Evolutionary conservation across 306 rosid genomes (phyloP), one percentile per base, ranked within the genome.

Genomic region (Begonia fuchsioides): DNA sequence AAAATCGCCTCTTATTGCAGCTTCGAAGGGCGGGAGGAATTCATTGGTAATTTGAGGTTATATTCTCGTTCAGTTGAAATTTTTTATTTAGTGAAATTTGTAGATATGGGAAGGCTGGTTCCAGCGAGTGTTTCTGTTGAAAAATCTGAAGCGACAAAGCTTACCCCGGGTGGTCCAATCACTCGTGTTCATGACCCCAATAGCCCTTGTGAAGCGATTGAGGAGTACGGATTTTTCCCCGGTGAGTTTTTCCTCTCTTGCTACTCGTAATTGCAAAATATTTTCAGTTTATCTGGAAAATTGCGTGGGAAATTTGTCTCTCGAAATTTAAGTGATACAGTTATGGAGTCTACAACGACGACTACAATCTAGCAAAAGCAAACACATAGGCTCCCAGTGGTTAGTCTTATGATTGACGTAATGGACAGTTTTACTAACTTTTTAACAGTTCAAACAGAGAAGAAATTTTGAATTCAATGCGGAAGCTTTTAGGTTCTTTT

Each of bases 141-240:
- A 54, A 82, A 93, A 81, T 63, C 88, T 48, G 53, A 53, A 20
- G 83, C 54, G 1, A 65, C 72, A n/a, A 85, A 80, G 75, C 72
- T 81, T 15, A 69, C 81, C 1, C 86, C 87, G 3, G 96, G 96
- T 14, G 87, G 86, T 49, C 79, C 87, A 0, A 71, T 77, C 19
- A 77, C 98, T 69, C 96, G 96, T 11, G 94, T 92, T 63, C 98
- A 86, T 38, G 98, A 92, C 80, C 98, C 86, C 13, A 92, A 92
- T 32, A 75, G 85, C 11, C 98, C 98, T 0, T 92, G 86, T 50
- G 98, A 92, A 61, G 98, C 96, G 62, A 67, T 81, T 1, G 98
- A 92, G 59, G 98, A 92, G 67, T 92, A 79, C 17, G 98, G 86
- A 65, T 92, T 52, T 92, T 86, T 3, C 98, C 98, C 39, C 96